Conservation (phyloP, 345 rosid species). For the Populus pruinosa region DNA sequence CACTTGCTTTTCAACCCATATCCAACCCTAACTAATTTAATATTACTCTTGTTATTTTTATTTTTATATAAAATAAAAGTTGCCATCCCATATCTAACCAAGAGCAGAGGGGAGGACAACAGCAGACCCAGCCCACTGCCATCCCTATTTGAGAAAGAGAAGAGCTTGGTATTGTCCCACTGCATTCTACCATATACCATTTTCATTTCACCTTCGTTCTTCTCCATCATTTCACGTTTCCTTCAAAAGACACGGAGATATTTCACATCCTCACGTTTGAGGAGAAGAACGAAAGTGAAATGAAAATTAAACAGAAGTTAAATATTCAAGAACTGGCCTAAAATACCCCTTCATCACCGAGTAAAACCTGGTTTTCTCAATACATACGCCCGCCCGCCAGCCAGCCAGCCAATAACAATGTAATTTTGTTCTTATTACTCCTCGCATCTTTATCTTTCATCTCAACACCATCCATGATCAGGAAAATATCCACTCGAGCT, state of each 20-base stretch:
- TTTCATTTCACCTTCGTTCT: background rate
- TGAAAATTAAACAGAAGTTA: too few relatives aligned
- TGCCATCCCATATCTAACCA: too few relatives aligned
- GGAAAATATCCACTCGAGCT: background rate
- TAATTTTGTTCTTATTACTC: background rate
- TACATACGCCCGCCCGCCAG: too few relatives aligned
- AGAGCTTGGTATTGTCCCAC: too few relatives aligned
- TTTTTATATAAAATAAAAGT: background rate
- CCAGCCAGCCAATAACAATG: too few relatives aligned
- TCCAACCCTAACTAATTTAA: background rate
- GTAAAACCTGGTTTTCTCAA: background rate
- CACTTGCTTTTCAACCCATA: background rate
- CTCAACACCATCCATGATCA: background rate
- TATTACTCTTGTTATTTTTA: background rate
- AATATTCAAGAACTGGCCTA: background rate
- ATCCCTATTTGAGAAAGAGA: background rate
- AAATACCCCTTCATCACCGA: background rate
- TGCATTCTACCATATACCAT: too few relatives aligned
- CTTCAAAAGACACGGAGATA: background rate
- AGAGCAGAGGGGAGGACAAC: background rate
- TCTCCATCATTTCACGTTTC: background rate
- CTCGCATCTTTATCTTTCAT: background rate
- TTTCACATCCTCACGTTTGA: background rate
- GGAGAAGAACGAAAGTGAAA: background rate
- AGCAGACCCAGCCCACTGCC: background rate